Percentiles rank a stretch among this genome's conserved stretches.
phyloP scores from a whole-genome alignment of 257 asterid species.

The Solanum chiquidenum region DNA sequence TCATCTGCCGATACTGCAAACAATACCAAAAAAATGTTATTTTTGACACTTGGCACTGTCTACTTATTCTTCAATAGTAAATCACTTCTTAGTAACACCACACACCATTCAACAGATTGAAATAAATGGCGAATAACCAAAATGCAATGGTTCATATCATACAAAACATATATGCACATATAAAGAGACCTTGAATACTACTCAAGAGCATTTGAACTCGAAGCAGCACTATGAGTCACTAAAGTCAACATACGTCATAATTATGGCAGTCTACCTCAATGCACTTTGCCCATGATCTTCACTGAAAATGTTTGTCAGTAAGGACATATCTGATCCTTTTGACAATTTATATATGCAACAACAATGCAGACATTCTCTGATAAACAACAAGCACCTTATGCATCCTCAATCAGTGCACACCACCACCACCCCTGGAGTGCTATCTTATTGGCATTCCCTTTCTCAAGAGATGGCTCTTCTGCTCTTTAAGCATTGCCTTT shows the following conservation, averaged over 20 bases:
- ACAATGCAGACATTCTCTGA: neutral
- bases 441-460: neutral
- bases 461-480: neutral
- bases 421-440: neutral
- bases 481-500: neutral
- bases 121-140: neutral
- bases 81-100: neutral
- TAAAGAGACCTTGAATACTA: neutral
- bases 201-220: neutral
- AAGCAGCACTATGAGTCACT: neutral
- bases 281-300: neutral
- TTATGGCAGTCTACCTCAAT: neutral
- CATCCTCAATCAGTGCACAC: neutral
- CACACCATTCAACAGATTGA: neutral
- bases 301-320: neutral
- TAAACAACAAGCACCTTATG: neutral
- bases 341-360: neutral
- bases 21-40: neutral
- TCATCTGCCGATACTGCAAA: slow-evolving; percentile 91
- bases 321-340: neutral
- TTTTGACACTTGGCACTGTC: neutral
- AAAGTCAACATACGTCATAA: neutral
- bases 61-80: neutral
- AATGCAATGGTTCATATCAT: neutral
- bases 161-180: neutral